These are phyloP conservation scores for Capillidium rhysosporum DNA, from an alignment of 371 early-diverging fungal species.

Conservation along the genomic window DNA sequence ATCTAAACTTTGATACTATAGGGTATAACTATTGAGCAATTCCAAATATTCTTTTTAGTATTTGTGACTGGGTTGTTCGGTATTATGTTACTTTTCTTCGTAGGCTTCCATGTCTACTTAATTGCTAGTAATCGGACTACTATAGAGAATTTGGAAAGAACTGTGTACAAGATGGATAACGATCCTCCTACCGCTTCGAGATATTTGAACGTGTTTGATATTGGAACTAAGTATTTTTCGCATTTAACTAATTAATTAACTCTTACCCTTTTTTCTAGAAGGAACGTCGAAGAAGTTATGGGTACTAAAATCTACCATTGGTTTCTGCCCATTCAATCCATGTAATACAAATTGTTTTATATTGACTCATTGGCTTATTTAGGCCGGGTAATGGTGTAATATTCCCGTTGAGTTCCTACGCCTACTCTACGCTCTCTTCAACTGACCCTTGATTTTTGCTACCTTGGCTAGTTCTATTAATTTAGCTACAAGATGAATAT, in stretches of 20 bases:
- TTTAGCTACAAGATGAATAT: too few species aligned
- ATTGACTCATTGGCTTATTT: not conserved
- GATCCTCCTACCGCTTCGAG: conserved; percentile 10
- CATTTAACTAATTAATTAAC: not conserved
- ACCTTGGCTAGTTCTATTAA: too few species aligned
- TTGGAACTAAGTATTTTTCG: conserved; percentile 21
- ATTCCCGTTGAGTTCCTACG: conserved; percentile 22
- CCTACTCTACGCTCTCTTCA: conserved; percentile 15
- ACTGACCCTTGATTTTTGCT: too few species aligned
- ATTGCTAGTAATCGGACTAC: conserved; percentile 37
- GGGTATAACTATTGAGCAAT: conserved; percentile 9
- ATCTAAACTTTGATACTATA: not conserved
- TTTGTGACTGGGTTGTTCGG: conserved; percentile 35
- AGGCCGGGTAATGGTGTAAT: conserved; percentile 18
- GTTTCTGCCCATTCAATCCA: conserved; percentile 30
- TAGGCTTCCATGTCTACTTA: conserved; percentile 27
- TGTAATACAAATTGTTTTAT: too few species aligned
- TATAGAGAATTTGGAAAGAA: conserved; percentile 37
- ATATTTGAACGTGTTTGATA: conserved; percentile 37
- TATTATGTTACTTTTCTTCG: conserved; percentile 28
- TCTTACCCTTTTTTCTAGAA: conserved; percentile 4
- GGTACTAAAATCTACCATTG: conserved; percentile 24
- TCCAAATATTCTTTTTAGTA: conserved; percentile 20
- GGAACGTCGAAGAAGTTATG: conserved; percentile 33
- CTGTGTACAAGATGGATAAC: conserved; percentile 17